Evolutionary conservation across 2,329 filamentous ascomycete species (phyloP).

Genomic region (Colletotrichum liriopes): DNA sequence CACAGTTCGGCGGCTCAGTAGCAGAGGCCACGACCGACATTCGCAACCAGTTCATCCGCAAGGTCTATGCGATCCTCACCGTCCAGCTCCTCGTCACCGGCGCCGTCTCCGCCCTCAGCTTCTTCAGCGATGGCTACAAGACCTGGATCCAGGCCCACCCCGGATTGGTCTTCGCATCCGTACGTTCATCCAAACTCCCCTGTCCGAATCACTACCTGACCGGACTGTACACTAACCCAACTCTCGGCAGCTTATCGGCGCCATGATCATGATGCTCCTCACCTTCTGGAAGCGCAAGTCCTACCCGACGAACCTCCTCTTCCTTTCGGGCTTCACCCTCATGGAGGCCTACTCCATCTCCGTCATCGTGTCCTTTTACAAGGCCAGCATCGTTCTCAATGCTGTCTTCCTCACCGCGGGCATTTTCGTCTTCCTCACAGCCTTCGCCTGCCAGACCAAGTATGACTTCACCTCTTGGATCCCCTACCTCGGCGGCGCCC

Average conservation of each 20-base stretch:
- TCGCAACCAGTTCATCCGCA: constrained; percentile 95
- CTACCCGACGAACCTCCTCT: constrained; percentile 94
- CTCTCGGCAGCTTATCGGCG: constrained; percentile 76
- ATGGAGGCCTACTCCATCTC: constrained; percentile 95
- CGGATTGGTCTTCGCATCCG: constrained; percentile 88
- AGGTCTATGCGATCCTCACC: constrained; percentile 99
- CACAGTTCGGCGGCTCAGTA: constrained; percentile 90
- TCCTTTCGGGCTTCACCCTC: constrained; percentile 90
- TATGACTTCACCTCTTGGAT: constrained; percentile 99
- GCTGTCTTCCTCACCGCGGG: constrained; percentile 90
- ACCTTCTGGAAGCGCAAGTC: constrained; percentile 97
- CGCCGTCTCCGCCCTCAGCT: constrained; percentile 85
- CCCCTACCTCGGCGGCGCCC: constrained; percentile 90
- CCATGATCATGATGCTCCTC: constrained; percentile 86
- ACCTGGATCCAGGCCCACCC: constrained; percentile 88
- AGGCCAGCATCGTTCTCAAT: constrained; percentile 87
- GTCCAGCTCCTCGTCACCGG: constrained; percentile 91
- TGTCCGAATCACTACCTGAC: background rate
- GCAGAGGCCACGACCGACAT: constrained; percentile 96
- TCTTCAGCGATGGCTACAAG: constrained; percentile 86
- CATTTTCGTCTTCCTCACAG: constrained; percentile 83
- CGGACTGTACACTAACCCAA: constrained; percentile 43
- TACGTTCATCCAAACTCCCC: constrained; percentile 56
- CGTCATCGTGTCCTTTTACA: constrained; percentile 93
- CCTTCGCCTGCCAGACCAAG: constrained; percentile 97